These are phyloP conservation scores for Boletus rex-veris DNA, from an alignment of 768 basidiomycete species.

Conservation along the genomic window DNA sequence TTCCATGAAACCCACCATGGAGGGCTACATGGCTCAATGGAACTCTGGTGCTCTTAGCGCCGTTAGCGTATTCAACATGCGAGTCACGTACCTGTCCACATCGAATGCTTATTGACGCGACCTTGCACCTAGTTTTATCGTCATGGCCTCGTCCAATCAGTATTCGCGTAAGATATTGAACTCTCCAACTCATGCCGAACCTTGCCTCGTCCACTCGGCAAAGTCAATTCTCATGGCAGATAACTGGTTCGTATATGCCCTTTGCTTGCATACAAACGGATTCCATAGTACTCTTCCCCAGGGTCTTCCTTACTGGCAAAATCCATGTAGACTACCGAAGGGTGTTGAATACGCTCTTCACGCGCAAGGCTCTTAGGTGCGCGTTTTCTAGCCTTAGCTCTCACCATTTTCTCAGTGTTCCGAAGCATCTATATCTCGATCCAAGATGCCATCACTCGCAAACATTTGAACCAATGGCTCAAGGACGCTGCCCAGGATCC, in stretches of 20 bases:
- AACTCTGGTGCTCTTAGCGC: slow-evolving; percentile 83
- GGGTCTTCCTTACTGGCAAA: slow-evolving; percentile 98
- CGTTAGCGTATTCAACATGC: slow-evolving; percentile 98
- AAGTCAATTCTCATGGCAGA: slow-evolving; percentile 81
- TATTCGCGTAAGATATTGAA: slow-evolving; percentile 94
- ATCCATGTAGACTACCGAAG: slow-evolving; percentile 91
- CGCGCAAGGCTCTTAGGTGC: slow-evolving; percentile 87
- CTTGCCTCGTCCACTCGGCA: slow-evolving; percentile 89
- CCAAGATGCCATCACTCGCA: slow-evolving; percentile 79
- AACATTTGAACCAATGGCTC: slow-evolving; percentile 75
- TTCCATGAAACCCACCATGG: slow-evolving; percentile 86
- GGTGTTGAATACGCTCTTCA: slow-evolving; percentile 87
- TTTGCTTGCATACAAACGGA: background rate
- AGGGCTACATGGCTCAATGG: slow-evolving; percentile 92
- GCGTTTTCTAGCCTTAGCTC: slow-evolving; percentile 17
- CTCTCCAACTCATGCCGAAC: slow-evolving; percentile 88
- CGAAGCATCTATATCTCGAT: slow-evolving; percentile 75
- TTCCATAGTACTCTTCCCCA: slow-evolving; percentile 26
- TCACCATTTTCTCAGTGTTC: background rate
- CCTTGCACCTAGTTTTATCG: slow-evolving; percentile 79
- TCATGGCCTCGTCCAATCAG: slow-evolving; percentile 94
- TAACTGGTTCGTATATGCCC: slow-evolving; percentile 65
- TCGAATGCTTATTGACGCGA: slow-evolving; percentile 6
- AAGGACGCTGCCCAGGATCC: slow-evolving; percentile 46
- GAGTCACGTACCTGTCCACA: slow-evolving; percentile 24